Evolutionary conservation across 345 rosid species (phyloP).

Genomic region (Bruguiera gymnorhiza): DNA sequence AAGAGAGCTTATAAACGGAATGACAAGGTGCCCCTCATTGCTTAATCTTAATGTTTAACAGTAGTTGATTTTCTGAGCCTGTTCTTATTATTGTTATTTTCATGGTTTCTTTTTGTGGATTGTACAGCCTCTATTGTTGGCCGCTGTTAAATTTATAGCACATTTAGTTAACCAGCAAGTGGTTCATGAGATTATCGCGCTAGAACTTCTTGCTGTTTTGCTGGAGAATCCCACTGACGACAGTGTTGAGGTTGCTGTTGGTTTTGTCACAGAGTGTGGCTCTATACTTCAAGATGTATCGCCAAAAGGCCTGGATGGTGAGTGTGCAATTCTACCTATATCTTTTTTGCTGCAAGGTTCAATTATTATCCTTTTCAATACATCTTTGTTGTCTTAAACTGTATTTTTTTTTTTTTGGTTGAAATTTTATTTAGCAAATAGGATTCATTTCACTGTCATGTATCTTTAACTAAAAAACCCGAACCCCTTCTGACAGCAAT

Average conservation of each 20-base stretch:
- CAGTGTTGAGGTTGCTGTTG: constrained; percentile 96
- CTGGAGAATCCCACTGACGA: constrained; percentile 80
- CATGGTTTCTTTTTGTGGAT: constrained; percentile 2
- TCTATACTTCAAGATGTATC: constrained; percentile 85
- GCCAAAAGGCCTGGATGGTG: constrained; percentile 86
- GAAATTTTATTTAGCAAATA: too few relatives aligned
- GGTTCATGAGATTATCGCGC: constrained; percentile 76
- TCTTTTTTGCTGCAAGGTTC: not conserved
- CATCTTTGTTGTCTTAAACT: too few relatives aligned
- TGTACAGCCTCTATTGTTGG: constrained; percentile 81
- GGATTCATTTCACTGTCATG: too few relatives aligned
- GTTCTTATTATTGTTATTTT: not conserved
- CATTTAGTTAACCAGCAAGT: constrained; percentile 96
- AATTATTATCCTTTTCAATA: too few relatives aligned
- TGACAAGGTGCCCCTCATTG: constrained; percentile 56
- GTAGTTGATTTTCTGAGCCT: not conserved
- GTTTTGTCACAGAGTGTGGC: constrained; percentile 87
- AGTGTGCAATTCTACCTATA: constrained; percentile 12
- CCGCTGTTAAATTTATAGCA: constrained; percentile 90
- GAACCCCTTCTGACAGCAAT: too few relatives aligned
- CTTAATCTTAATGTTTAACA: not conserved
- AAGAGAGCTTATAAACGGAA: constrained; percentile 95
- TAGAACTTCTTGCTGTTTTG: constrained; percentile 72
- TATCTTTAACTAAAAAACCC: too few relatives aligned
- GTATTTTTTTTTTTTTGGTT: too few relatives aligned